Evolutionary conservation across 2,329 filamentous ascomycete genomes (phyloP).

Genomic region (Nemania abortiva): DNA sequence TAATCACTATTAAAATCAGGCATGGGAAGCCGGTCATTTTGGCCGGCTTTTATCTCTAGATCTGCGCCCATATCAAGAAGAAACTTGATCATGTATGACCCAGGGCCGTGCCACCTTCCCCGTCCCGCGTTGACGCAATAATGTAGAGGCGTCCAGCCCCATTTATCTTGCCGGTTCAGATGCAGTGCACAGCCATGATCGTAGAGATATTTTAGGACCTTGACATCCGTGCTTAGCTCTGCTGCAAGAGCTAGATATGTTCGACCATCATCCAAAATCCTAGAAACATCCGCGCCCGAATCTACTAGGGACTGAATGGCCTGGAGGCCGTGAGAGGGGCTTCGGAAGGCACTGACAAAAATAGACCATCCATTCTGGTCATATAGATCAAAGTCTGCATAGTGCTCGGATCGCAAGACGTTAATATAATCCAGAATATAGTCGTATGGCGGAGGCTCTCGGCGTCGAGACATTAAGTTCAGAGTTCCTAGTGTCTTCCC

Average conservation of each 20-base stretch:
- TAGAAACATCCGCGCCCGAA: background rate
- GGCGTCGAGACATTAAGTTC: background rate
- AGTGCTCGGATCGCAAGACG: conserved; percentile 8
- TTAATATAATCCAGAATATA: background rate
- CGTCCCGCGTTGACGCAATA: background rate
- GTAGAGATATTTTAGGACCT: conserved; percentile 7
- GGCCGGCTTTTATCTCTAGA: background rate
- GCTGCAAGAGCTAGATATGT: conserved; percentile 4
- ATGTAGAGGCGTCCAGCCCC: conserved; percentile 13
- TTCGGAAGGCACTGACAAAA: background rate
- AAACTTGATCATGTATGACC: background rate
- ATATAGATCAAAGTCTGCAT: conserved; percentile 1
- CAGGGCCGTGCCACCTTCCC: no score
- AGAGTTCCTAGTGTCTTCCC: background rate
- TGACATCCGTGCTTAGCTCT: background rate
- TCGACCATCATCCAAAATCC: conserved; percentile 15
- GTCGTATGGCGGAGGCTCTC: background rate
- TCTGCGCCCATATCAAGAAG: conserved; percentile 10
- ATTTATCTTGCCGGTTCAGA: conserved; percentile 13
- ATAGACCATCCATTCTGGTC: background rate
- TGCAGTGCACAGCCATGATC: conserved; percentile 7
- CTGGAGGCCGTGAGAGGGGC: background rate
- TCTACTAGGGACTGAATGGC: background rate
- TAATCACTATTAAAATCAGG: background rate
- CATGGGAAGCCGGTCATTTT: background rate